Evolutionary conservation across 345 rosid species (phyloP).

Genomic region (Brassica napus): DNA sequence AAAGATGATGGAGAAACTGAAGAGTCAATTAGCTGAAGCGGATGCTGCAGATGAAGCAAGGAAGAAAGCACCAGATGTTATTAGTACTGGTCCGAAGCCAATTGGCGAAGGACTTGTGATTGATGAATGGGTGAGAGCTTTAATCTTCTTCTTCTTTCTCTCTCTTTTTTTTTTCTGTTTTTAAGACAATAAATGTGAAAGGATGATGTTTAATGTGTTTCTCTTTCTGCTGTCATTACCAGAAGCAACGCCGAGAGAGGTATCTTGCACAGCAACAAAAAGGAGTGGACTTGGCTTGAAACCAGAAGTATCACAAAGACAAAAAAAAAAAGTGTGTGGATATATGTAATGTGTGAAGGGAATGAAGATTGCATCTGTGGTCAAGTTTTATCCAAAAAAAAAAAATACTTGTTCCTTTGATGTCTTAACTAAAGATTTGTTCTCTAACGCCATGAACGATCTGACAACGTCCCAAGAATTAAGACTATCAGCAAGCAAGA

Average conservation of each 20-base stretch:
- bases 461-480: slow-evolving; percentile 57
- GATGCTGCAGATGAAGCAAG: slow-evolving; percentile 79
- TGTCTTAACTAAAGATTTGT: slow-evolving; percentile 41
- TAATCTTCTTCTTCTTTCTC: neutral
- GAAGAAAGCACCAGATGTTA: slow-evolving; percentile 73
- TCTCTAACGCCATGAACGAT: slow-evolving; percentile 63
- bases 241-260: slow-evolving; percentile 95
- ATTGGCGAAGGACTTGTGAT: slow-evolving; percentile 97
- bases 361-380: neutral
- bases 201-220: neutral
- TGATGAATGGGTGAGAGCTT: slow-evolving; percentile 78
- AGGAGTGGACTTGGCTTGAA: slow-evolving; percentile 62
- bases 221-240: neutral
- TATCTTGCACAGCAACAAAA: slow-evolving; percentile 85
- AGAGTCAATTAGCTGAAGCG: slow-evolving; percentile 78
- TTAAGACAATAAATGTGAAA: neutral
- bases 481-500: slow-evolving; percentile 71
- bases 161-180: too few species aligned
- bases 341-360: neutral
- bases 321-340: neutral
- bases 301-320: slow-evolving; percentile 6
- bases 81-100: slow-evolving; percentile 55
- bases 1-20: slow-evolving; percentile 61
- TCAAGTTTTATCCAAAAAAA: neutral
- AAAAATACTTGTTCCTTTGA: neutral